Evolutionary conservation across 176 grass and related monocot genomes (phyloP), one percentile per base, ranked within the genome.

Genomic region (Oryza meridionalis): DNA sequence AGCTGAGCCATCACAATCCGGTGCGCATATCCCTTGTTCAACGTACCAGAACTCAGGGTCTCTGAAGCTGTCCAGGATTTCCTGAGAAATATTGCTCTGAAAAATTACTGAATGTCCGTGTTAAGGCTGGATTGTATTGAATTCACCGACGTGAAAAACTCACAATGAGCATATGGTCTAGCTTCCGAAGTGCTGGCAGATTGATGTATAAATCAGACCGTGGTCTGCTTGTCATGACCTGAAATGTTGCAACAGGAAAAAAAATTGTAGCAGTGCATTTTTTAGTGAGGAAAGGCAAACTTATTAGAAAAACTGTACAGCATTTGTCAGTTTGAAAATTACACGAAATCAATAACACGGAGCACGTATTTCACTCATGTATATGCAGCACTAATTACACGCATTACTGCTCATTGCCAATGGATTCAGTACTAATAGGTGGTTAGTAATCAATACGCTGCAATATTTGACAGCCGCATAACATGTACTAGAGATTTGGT

Each of bases 31-130:
- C 43, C 96, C 96, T 90, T 99, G 96, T 16, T 99, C 96, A 11
- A 92, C 93, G n/a, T 99, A 99, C 96, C 96, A 99, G 80, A 99
- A 99, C 37, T 99, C 96, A 9, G 93, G 65, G 16, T 91, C 93
- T 59, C 25, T 89, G 78, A 96, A 94, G 84, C 88, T 86, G 37
- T 99, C 96, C 50, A 99, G 37, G 75, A 96, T 93, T 86, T 99
- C 96, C 96, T 99, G 79, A 14, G 22, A 74, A 6, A 81, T 71
- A 15, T 21, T 44, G 19, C 24, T 66, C 7, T 49, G 5, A 70
- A 12, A 83, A 58, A 45, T 5, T 64, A 67, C 44, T 47, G 3
- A 7, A 8, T 2, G 65, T 35, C 11, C 4, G 5, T 17, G 10
- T 3, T 35, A 35, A 35, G 33, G 37, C 19, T 13, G 45, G 58